Conservation (phyloP, 345 rosid species). For the Aquilaria malaccensis region DNA sequence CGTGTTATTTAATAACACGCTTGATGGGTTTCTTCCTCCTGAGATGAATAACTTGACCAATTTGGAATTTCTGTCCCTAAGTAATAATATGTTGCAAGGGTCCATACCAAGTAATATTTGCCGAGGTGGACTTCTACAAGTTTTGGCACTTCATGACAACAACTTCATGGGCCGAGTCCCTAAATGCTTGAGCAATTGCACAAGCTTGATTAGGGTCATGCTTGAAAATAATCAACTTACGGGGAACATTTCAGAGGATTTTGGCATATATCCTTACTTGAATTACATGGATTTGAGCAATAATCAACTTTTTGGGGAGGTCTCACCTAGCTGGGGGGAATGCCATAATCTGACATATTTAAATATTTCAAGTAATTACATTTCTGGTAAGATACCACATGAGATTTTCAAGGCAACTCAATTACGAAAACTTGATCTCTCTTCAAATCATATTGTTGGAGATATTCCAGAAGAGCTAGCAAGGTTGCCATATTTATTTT, state of each 20-base stretch:
- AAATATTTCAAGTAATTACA: too few species aligned
- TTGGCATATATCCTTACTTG: constrained; percentile 18
- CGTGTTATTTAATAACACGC: too few species aligned
- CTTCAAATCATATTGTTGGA: too few species aligned
- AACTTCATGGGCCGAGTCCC: constrained; percentile 21
- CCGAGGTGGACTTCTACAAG: constrained; percentile 7
- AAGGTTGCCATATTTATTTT: too few species aligned
- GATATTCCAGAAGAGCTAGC: too few species aligned
- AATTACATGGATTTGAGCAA: constrained; percentile 23
- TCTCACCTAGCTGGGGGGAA: constrained; percentile 28
- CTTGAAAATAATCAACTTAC: constrained; percentile 18
- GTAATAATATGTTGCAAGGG: constrained; percentile 15
- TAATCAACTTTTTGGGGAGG: constrained; percentile 23
- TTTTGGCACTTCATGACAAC: constrained; percentile 17
- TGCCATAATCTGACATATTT: constrained; percentile 6
- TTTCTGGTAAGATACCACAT: too few species aligned
- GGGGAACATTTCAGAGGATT: constrained; percentile 21
- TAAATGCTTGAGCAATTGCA: constrained; percentile 25
- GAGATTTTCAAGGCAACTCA: too few species aligned
- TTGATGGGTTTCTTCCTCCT: too few species aligned
- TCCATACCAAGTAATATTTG: constrained; percentile 16
- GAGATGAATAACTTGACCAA: constrained; percentile 12
- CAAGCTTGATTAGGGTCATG: constrained; percentile 21
- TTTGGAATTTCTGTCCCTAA: constrained; percentile 6
- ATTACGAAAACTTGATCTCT: too few species aligned